These are phyloP conservation scores for Mayamaea pseudoterrestris DNA, from an alignment of 108 stramenopile genomes.

Conservation along the genomic window DNA sequence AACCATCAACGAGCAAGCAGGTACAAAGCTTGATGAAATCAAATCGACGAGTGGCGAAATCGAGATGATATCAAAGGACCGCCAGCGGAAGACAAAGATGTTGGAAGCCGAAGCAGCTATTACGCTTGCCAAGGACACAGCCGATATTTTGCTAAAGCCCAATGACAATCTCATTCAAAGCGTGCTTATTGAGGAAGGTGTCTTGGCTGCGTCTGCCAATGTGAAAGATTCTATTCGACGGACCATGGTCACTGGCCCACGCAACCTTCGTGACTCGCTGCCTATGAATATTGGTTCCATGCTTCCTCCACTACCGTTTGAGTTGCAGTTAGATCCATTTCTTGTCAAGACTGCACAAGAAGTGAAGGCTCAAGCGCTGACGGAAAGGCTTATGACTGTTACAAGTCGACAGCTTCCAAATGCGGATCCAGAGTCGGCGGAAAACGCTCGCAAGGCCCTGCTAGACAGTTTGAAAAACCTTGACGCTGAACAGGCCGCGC, in stretches of 20 bases:
- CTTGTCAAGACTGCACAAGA: constrained; percentile 16
- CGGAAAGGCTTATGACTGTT: constrained; percentile 20
- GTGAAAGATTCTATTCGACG: constrained; percentile 15
- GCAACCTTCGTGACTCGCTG: constrained; percentile 10
- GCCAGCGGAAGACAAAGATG: not conserved
- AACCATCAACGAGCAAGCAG: not conserved
- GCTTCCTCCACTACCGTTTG: constrained; percentile 9
- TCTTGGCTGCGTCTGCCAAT: constrained; percentile 14
- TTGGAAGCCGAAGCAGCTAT: constrained; percentile 13
- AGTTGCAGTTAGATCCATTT: constrained; percentile 13
- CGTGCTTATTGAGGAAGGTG: constrained; percentile 20
- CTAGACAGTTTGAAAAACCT: not conserved
- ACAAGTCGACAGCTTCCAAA: constrained; percentile 1
- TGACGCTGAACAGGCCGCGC: constrained; percentile 17
- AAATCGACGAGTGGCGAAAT: not conserved
- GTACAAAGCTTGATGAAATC: not conserved
- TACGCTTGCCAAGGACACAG: constrained; percentile 18
- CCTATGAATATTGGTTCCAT: constrained; percentile 17
- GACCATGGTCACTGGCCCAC: constrained; percentile 11
- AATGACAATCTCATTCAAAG: constrained; percentile 21
- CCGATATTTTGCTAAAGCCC: constrained; percentile 19
- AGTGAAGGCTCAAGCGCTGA: constrained; percentile 12
- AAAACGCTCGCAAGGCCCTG: not conserved
- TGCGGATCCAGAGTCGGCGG: not conserved
- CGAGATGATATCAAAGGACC: not conserved